phyloP scores from a whole-genome alignment of 768 basidiomycete species.

The Omphalotus guepiniiformis region DNA sequence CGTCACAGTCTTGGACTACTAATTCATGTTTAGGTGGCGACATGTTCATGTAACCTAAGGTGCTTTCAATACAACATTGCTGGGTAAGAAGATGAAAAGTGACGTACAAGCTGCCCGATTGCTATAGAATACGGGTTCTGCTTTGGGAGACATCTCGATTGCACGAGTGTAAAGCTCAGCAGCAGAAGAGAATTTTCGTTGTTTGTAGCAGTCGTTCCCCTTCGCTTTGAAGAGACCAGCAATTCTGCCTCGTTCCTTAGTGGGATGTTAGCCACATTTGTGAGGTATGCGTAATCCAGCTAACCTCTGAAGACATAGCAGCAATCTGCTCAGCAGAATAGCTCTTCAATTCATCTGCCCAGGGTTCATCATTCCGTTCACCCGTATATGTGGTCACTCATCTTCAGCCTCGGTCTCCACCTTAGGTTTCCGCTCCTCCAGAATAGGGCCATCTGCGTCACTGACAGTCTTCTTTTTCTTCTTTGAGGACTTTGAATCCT shows the following conservation, averaged over 20 bases:
- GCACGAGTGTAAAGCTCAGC: conserved; percentile 69
- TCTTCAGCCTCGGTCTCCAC: conserved; percentile 30
- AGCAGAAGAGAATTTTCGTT: conserved; percentile 55
- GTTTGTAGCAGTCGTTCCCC: conserved; percentile 69
- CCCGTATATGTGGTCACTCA: conserved; percentile 14
- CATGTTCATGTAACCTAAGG: conserved; percentile 86
- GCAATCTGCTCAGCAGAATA: conserved; percentile 53
- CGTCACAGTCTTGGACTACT: conserved; percentile 86
- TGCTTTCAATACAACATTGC: not conserved
- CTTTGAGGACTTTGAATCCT: conserved; percentile 40
- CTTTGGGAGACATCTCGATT: conserved; percentile 67
- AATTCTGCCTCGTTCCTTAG: conserved; percentile 58
- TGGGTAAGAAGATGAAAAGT: not conserved
- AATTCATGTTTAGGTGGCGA: conserved; percentile 76
- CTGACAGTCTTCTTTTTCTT: conserved; percentile 60
- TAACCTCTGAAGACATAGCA: conserved; percentile 55
- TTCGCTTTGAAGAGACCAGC: conserved; percentile 65
- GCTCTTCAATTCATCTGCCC: conserved; percentile 33
- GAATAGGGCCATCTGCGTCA: conserved; percentile 65
- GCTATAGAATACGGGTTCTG: conserved; percentile 92
- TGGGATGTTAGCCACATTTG: not conserved
- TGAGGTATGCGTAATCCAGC: conserved; percentile 12
- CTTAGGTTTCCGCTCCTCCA: conserved; percentile 68
- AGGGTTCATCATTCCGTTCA: conserved; percentile 13
- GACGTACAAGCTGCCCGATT: conserved; percentile 93